Evolutionary conservation across 768 basidiomycete genomes (phyloP).

Genomic region (Mycena rosella): DNA sequence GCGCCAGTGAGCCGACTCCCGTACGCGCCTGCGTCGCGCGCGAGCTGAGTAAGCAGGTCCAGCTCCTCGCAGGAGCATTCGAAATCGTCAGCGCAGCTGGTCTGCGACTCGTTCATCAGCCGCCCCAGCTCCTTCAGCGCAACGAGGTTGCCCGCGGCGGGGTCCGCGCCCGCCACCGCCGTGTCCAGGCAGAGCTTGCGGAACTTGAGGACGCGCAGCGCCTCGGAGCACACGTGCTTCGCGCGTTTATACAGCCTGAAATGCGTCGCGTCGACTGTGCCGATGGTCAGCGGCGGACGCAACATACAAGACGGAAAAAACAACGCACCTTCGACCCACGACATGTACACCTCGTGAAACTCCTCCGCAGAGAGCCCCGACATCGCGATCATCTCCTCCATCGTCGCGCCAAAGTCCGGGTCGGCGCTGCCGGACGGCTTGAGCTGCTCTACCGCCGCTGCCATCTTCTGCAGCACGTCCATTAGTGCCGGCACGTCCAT

Average conservation of each 20-base stretch:
- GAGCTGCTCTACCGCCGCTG: slow-evolving; percentile 64
- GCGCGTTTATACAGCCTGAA: slow-evolving; percentile 89
- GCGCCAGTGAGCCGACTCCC: slow-evolving; percentile 92
- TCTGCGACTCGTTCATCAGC: slow-evolving; percentile 86
- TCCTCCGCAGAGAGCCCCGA: slow-evolving; percentile 39
- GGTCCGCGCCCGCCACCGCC: slow-evolving; percentile 55
- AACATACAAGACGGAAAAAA: too few relatives aligned
- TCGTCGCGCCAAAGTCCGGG: slow-evolving; percentile 71
- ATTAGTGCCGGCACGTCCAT: slow-evolving; percentile 60
- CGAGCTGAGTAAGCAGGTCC: slow-evolving; percentile 74
- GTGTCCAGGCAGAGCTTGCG: slow-evolving; percentile 71
- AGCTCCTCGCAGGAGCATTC: slow-evolving; percentile 88
- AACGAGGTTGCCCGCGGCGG: slow-evolving; percentile 37
- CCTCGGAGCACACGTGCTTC: slow-evolving; percentile 86
- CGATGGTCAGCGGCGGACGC: too few relatives aligned
- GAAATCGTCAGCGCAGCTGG: slow-evolving; percentile 74
- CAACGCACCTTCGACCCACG: too few relatives aligned
- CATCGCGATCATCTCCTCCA: slow-evolving; percentile 80
- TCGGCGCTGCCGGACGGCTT: slow-evolving; percentile 56
- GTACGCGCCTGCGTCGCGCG: slow-evolving; percentile 78
- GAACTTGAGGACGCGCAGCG: slow-evolving; percentile 84
- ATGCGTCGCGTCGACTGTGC: slow-evolving; percentile 83
- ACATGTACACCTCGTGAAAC: too few relatives aligned
- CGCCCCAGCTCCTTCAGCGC: slow-evolving; percentile 68
- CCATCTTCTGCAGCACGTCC: slow-evolving; percentile 60